Conservation (phyloP, 2,329 filamentous ascomycete species). For the Plenodomus tracheiphilus region DNA sequence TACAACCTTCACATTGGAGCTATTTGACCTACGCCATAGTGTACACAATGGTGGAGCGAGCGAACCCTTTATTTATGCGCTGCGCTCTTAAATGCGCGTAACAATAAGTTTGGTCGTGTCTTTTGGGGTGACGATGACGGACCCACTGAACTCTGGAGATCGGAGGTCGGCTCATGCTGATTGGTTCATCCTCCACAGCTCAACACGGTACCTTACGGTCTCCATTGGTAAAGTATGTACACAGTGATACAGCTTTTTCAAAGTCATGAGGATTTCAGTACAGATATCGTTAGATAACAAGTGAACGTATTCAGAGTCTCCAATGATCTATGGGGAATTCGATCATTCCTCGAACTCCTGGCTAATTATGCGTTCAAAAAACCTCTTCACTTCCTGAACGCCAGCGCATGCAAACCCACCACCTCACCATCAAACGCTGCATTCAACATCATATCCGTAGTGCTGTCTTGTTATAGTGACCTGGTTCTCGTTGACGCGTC, state of each 20-base stretch:
- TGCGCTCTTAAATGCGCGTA: slow-evolving; percentile 1
- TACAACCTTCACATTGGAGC: neutral
- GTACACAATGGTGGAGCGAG: neutral
- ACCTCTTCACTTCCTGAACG: neutral
- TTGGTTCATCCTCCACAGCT: slow-evolving; percentile 2
- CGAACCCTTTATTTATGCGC: neutral
- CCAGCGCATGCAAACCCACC: neutral
- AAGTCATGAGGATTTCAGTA: no score
- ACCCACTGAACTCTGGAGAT: slow-evolving; percentile 9
- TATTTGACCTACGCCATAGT: slow-evolving; percentile 8
- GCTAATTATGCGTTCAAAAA: neutral
- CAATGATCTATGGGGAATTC: neutral
- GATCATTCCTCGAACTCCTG: neutral
- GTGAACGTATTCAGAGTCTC: neutral
- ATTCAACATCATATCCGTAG: neutral
- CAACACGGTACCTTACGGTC: neutral
- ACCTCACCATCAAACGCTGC: neutral
- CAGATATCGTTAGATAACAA: no score
- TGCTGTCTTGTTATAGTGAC: neutral
- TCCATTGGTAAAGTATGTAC: no score
- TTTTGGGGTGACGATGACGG: slow-evolving; percentile 12
- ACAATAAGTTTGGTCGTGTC: slow-evolving; percentile 4
- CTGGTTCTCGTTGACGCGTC: no score
- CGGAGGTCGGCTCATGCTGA: slow-evolving; percentile 14
- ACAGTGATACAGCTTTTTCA: no score